Evolutionary conservation across 768 basidiomycete species (phyloP).

Genomic region (Leccinum pellstonianum): DNA sequence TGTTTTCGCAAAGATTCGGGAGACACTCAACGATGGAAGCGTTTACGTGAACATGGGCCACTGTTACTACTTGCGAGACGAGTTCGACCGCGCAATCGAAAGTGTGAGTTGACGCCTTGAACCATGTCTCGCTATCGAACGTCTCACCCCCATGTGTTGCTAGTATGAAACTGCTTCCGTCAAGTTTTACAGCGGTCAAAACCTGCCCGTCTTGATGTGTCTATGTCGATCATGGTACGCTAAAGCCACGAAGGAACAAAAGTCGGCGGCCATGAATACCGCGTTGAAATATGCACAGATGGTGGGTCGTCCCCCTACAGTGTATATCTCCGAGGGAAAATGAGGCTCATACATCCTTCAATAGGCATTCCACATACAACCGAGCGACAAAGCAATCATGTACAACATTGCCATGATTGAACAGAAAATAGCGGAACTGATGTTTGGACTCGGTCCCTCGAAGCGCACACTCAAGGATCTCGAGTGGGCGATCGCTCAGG

Average conservation of each 20-base stretch:
- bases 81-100: constrained; percentile 95
- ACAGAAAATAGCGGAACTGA: constrained; percentile 91
- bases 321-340: background rate
- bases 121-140: background rate
- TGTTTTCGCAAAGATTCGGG: constrained; percentile 87
- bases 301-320: constrained; percentile 38
- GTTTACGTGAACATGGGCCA: constrained; percentile 97
- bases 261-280: constrained; percentile 75
- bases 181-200: constrained; percentile 71
- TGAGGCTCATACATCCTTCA: background rate
- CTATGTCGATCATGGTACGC: constrained; percentile 93
- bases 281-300: constrained; percentile 81
- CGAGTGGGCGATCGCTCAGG: constrained; percentile 73
- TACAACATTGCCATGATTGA: constrained; percentile 99
- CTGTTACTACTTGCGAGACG: constrained; percentile 89
- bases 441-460: constrained; percentile 67
- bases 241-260: constrained; percentile 89
- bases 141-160: background rate
- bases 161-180: constrained; percentile 92
- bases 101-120: constrained; percentile 54
- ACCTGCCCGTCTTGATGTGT: constrained; percentile 76
- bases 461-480: constrained; percentile 84
- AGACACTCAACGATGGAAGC: constrained; percentile 77
- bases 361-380: constrained; percentile 82
- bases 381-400: constrained; percentile 83